phyloP scores from a whole-genome alignment of 2,329 filamentous ascomycete species.

The Phialemoniopsis sp. region DNA sequence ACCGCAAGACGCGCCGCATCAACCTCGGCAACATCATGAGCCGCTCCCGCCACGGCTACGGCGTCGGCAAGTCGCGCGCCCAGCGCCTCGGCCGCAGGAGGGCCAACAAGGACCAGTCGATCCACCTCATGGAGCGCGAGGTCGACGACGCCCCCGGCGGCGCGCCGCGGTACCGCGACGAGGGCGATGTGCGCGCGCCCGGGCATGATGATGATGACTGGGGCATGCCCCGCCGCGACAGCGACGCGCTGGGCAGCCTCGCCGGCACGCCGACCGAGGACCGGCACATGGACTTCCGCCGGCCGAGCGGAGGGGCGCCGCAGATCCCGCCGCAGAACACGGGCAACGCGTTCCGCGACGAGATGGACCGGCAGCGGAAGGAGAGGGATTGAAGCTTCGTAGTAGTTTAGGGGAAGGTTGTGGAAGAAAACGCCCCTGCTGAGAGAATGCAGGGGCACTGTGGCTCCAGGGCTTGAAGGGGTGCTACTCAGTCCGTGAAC shows the following conservation, averaged over 20 bases:
- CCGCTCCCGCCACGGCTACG: conserved; percentile 31
- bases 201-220: conserved; percentile 4
- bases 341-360: conserved; percentile 43
- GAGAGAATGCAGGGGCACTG: too few species aligned
- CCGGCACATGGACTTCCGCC: conserved; percentile 31
- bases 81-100: conserved; percentile 25
- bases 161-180: conserved; percentile 15
- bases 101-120: conserved; percentile 31
- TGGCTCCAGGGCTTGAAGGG: too few species aligned
- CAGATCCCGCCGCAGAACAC: conserved; percentile 5
- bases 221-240: conserved; percentile 31
- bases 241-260: conserved; percentile 44
- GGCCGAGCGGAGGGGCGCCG: conserved; percentile 13
- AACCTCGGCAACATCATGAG: conserved; percentile 48
- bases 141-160: conserved; percentile 16
- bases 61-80: conserved; percentile 25
- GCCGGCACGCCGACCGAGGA: conserved; percentile 40
- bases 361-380: conserved; percentile 41
- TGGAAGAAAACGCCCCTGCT: conserved; percentile 16
- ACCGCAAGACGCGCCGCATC: conserved; percentile 45
- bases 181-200: conserved; percentile 1
- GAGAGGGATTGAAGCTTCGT: conserved; percentile 28
- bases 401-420: too few species aligned
- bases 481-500: too few species aligned
- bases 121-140: conserved; percentile 38